A percentile compares a stretch with the other conserved stretches of the same genome.
Evolutionary conservation across 306 rosid species (phyloP).

Genomic region (Fagus sylvatica): DNA sequence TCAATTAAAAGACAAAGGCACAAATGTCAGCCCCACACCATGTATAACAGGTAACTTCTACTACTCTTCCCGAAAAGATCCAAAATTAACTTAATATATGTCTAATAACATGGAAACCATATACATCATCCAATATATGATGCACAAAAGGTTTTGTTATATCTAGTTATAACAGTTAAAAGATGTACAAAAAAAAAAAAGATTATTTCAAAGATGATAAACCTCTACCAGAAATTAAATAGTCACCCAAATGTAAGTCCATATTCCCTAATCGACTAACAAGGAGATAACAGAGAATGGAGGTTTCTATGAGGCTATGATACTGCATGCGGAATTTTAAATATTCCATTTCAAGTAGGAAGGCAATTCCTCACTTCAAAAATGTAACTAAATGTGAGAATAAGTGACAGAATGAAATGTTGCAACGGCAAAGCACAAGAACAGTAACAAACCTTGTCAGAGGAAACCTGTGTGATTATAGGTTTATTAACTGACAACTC

Average conservation of each 20-base stretch:
- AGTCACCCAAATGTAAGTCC: not conserved
- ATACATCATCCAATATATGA: constrained; percentile 1
- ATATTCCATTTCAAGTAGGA: not conserved
- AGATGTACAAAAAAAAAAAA: not conserved
- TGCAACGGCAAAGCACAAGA: not conserved
- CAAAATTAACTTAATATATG: constrained; percentile 14
- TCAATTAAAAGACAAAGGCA: constrained; percentile 10
- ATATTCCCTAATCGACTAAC: constrained; percentile 14
- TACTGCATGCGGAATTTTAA: not conserved
- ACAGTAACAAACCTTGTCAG: constrained; percentile 63
- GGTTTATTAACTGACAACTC: constrained; percentile 26
- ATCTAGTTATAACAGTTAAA: not conserved
- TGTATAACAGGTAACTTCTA: constrained; percentile 15
- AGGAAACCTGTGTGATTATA: constrained; percentile 53
- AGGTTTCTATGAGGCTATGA: not conserved
- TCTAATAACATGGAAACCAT: constrained; percentile 11
- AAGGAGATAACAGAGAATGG: not conserved
- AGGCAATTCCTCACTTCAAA: not conserved
- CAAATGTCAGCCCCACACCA: constrained; percentile 20
- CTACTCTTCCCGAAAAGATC: constrained; percentile 1
- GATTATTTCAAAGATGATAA: not conserved
- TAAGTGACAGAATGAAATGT: not conserved
- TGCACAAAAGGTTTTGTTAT: not conserved
- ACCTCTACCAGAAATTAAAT: not conserved
- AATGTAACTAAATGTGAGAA: not conserved